Conservation (phyloP, 352 stramenopile genomes). For the Pilasporangium apinafurcum region DNA sequence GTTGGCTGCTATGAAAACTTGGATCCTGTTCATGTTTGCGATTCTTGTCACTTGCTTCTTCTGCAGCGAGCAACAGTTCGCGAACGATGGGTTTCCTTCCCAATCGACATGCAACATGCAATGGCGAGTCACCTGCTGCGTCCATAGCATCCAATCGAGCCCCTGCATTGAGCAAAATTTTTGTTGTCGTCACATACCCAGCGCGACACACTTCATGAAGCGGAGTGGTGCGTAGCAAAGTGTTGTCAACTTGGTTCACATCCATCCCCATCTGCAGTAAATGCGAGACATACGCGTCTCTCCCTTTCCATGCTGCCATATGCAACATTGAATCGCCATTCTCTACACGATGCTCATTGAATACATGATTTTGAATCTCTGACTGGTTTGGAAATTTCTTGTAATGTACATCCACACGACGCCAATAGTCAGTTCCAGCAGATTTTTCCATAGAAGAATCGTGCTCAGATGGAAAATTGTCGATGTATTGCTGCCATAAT, state of each 20-base stretch:
- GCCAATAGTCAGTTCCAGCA: constrained; percentile 12
- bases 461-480: constrained; percentile 4
- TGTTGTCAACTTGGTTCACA: constrained; percentile 47
- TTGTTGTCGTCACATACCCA: constrained; percentile 25
- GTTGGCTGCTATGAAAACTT: too few species aligned
- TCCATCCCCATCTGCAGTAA: constrained; percentile 24
- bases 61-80: constrained; percentile 26
- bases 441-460: neutral
- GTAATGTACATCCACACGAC: constrained; percentile 9
- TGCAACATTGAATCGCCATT: constrained; percentile 52
- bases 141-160: constrained; percentile 31
- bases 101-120: constrained; percentile 46
- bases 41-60: constrained; percentile 1
- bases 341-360: constrained; percentile 2
- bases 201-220: constrained; percentile 54
- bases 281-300: constrained; percentile 13
- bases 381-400: neutral
- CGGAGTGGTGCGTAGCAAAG: constrained; percentile 25
- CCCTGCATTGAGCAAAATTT: constrained; percentile 28
- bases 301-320: constrained; percentile 37
- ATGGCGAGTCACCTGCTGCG: constrained; percentile 32
- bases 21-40: too few species aligned
- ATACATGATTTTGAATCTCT: neutral
- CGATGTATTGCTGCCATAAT: constrained; percentile 22
- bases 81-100: constrained; percentile 34